These are phyloP conservation scores for Dalechampia spathulata DNA, from an alignment of 441 rosid species.

Conservation along the genomic window DNA sequence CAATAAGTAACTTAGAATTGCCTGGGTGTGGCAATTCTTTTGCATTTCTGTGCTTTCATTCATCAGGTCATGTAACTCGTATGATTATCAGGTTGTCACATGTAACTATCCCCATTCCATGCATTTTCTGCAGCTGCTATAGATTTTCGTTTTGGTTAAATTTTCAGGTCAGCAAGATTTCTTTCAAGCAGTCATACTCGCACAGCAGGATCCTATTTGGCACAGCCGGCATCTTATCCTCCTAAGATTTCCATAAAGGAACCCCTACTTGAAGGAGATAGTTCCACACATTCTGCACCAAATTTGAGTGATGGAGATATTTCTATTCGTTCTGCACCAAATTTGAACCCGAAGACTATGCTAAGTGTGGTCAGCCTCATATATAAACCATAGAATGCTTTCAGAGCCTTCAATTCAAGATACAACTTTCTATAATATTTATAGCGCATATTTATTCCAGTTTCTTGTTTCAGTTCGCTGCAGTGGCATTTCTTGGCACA, in stretches of 20 bases:
- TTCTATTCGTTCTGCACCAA: conserved; percentile 30
- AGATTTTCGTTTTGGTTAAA: not conserved
- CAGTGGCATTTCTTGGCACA: conserved; percentile 46
- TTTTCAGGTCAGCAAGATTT: conserved; percentile 75
- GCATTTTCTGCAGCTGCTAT: not conserved
- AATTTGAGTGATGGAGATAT: conserved; percentile 20
- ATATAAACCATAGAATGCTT: not conserved
- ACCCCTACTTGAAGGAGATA: conserved; percentile 52
- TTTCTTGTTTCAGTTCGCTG: conserved; percentile 39
- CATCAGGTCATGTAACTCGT: not conserved
- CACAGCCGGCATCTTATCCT: conserved; percentile 37
- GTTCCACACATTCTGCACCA: conserved; percentile 29
- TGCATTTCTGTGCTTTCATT: not conserved
- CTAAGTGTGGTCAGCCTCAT: conserved; percentile 50
- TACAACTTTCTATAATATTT: not conserved
- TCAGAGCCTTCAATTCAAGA: conserved; percentile 1
- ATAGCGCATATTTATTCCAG: not conserved
- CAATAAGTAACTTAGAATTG: not conserved
- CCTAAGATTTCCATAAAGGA: conserved; percentile 37
- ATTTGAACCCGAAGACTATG: conserved; percentile 46
- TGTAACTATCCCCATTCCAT: not conserved
- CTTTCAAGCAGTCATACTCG: conserved; percentile 74
- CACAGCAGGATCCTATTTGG: conserved; percentile 49
- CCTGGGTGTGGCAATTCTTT: not conserved
- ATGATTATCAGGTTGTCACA: not conserved